phyloP scores from a whole-genome alignment of 208 protist genomes.

The Herpetomonas muscarum region DNA sequence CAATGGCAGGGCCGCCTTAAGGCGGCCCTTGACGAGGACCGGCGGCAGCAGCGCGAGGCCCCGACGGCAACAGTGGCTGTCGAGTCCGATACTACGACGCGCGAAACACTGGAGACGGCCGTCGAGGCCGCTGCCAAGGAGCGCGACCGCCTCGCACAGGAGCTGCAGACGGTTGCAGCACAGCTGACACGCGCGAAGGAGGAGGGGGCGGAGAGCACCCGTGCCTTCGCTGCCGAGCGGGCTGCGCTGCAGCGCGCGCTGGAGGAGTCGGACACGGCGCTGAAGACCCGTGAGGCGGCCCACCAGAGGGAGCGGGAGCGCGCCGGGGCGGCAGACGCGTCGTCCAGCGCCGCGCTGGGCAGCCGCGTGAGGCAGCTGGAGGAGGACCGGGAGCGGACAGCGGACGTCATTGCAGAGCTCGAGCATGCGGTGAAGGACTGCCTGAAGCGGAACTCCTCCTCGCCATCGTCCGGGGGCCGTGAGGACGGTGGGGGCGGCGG shows the following conservation, averaged over 20 bases:
- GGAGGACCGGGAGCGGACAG: not conserved
- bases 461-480: not conserved
- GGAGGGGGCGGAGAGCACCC: not conserved
- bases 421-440: conserved; percentile 20
- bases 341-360: conserved; percentile 8
- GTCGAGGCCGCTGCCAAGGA: not conserved
- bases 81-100: not conserved
- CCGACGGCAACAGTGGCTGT: no score
- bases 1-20: no score
- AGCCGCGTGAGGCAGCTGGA: conserved; percentile 16
- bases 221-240: not conserved
- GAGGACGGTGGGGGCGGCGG: not conserved
- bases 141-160: not conserved
- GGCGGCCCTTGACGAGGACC: no score
- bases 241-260: not conserved
- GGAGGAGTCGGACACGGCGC: not conserved
- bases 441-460: conserved; percentile 12
- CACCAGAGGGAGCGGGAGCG: not conserved
- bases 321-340: conserved; percentile 5
- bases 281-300: not conserved
- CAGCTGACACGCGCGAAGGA: not conserved
- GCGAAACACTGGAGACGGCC: not conserved
- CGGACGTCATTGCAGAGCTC: conserved; percentile 18
- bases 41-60: no score
- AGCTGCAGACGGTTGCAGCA: not conserved